Evolutionary conservation across 2,329 filamentous ascomycete genomes (phyloP).

Genomic region (Epichloe baconii): DNA sequence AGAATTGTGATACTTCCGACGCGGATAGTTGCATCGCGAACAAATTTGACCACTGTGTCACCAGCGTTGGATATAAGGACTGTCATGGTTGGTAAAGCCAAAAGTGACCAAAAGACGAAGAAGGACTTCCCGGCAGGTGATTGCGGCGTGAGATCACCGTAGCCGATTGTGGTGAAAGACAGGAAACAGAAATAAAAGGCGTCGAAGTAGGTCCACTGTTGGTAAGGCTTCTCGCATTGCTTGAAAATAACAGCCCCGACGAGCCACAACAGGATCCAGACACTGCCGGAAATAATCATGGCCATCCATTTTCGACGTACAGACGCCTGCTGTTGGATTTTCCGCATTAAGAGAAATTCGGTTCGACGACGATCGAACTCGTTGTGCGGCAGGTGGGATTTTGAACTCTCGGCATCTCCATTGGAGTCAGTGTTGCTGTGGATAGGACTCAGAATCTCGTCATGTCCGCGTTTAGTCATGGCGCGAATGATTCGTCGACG

Average conservation of each 20-base stretch:
- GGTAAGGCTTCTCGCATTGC: constrained; percentile 35
- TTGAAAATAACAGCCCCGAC: constrained; percentile 65
- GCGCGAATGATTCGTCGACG: constrained; percentile 33
- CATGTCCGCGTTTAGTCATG: constrained; percentile 32
- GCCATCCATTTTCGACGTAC: constrained; percentile 61
- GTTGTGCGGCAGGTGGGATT: constrained; percentile 10
- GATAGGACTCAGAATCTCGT: constrained; percentile 38
- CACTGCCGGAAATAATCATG: constrained; percentile 51
- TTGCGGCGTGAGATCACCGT: constrained; percentile 67
- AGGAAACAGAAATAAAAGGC: constrained; percentile 79
- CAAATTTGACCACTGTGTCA: constrained; percentile 61
- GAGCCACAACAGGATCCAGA: constrained; percentile 68
- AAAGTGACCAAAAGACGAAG: constrained; percentile 84
- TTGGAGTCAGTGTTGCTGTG: constrained; percentile 8
- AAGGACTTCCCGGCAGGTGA: constrained; percentile 70
- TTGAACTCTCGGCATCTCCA: constrained; percentile 2
- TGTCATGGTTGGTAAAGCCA: constrained; percentile 80
- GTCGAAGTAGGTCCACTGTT: constrained; percentile 62
- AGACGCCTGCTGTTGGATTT: constrained; percentile 55
- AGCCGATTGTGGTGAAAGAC: constrained; percentile 73
- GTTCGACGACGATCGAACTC: constrained; percentile 51
- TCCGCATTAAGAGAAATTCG: constrained; percentile 70
- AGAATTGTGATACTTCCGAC: constrained; percentile 48
- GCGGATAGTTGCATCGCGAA: constrained; percentile 41
- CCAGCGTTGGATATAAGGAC: constrained; percentile 74